Evolutionary conservation across 345 rosid species (phyloP), one percentile per base, ranked within the genome.

Genomic region (Boechera retrofracta): DNA sequence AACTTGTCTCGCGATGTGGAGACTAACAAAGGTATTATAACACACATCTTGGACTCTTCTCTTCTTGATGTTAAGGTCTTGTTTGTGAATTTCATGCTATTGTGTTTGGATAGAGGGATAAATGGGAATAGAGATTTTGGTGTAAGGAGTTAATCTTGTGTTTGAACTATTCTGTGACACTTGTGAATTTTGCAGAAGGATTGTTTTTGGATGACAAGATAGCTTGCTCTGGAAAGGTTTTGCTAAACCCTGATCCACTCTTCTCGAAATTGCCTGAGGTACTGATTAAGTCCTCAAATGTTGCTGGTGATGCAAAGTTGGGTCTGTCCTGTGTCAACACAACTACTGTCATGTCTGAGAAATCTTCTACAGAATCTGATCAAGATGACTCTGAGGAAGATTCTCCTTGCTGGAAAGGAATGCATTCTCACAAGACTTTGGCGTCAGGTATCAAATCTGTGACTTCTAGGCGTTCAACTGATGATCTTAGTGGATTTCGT

Each of bases 401-500:
- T 80, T 82, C 89, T 65, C 90, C 95, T 51, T 88, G 92, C 77
- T 90, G 91, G 92, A 81, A 56, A 78, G 91, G 95, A 73, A 81
- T 61, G 18, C 67, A 28, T 42, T 61, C 53, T 64, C 36, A 56
- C 48, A 75, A 65, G 36, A 51, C 51, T 57, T 16, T 71, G 0
- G 70, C 35, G 44, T 63, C 56, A 35, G 72, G 65, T 72, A 11
- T 72, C 15, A 63, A 31, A 36, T 69, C 78, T 51, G 10, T 56
- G 54, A 45, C 61, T 49, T 63, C 55, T 7, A 82, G 73, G 72
- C 71, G 56, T 58, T 59, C 69, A 44, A 77, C 18, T 77, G 80
- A 75, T 63, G 82, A 54, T 74, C 66, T 68, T 33, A 80, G 64
- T 56, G 79, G 84, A 0, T 58, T 71, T 45, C 67, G 45, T 33